Conservation (phyloP, 495 filamentous ascomycete species). For the Sporormia fimetaria region DNA sequence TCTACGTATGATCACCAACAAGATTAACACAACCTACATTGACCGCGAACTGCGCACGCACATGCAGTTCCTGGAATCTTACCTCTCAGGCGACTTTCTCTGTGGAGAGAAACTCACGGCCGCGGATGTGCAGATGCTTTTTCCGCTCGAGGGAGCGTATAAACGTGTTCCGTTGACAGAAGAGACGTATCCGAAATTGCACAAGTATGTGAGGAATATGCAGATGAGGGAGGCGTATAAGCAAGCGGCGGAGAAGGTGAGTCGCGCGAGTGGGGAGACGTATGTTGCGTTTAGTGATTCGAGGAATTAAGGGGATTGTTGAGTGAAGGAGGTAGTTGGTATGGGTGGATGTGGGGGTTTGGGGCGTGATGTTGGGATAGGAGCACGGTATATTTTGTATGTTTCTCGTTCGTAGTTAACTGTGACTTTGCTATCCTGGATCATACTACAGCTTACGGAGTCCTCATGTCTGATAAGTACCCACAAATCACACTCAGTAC, state of each 20-base stretch:
- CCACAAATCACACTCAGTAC: no score
- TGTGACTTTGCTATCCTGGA: no score
- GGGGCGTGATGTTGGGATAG: no score
- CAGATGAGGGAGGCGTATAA: slow-evolving; percentile 52
- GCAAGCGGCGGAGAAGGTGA: slow-evolving; percentile 35
- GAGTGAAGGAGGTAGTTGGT: no score
- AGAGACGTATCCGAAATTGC: slow-evolving; percentile 51
- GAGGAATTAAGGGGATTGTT: no score
- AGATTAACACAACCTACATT: slow-evolving; percentile 50
- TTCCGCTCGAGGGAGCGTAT: slow-evolving; percentile 51
- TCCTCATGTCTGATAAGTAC: no score
- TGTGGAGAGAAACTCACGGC: slow-evolving; percentile 61
- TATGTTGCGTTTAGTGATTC: slow-evolving; percentile 20
- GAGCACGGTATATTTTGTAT: no score
- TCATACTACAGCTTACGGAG: no score
- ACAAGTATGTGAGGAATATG: slow-evolving; percentile 50
- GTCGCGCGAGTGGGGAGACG: slow-evolving; percentile 27
- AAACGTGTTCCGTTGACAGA: slow-evolving; percentile 35
- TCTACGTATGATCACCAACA: slow-evolving; percentile 49
- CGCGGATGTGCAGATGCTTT: slow-evolving; percentile 73
- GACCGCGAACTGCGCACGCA: slow-evolving; percentile 52
- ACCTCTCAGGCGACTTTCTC: slow-evolving; percentile 57
- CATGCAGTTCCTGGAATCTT: slow-evolving; percentile 60
- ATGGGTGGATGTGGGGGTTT: no score
- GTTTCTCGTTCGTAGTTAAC: no score